Evolutionary conservation across 2,329 filamentous ascomycete genomes (phyloP).

Genomic region (Fusarium piperis): DNA sequence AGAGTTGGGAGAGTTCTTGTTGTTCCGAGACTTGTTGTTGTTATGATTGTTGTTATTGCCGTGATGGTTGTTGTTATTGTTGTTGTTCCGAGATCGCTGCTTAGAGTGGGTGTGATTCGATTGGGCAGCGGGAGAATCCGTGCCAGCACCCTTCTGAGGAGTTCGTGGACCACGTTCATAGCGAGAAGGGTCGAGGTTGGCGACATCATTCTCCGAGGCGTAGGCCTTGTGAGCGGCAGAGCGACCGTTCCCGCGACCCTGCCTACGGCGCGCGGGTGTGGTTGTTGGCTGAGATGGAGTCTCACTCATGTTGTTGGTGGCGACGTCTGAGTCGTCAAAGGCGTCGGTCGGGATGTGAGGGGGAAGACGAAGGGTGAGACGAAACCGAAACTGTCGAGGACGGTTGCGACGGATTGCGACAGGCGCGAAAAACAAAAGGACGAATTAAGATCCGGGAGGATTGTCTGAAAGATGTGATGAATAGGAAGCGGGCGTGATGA

Average conservation of each 20-base stretch:
- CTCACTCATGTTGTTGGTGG: slow-evolving; percentile 46
- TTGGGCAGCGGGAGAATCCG: slow-evolving; percentile 49
- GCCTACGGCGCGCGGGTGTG: slow-evolving; percentile 50
- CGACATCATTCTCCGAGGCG: slow-evolving; percentile 66
- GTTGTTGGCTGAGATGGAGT: slow-evolving; percentile 45
- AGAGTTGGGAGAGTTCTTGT: slow-evolving; percentile 49
- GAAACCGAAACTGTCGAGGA: background rate
- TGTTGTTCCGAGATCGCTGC: slow-evolving; percentile 42
- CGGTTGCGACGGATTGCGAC: slow-evolving; percentile 25
- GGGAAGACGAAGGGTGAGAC: slow-evolving; percentile 1
- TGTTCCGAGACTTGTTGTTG: slow-evolving; percentile 45
- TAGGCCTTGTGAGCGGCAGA: slow-evolving; percentile 62
- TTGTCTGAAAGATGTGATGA: slow-evolving; percentile 30
- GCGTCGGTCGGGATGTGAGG: background rate
- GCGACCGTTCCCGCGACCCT: slow-evolving; percentile 54
- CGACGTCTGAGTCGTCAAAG: slow-evolving; percentile 2
- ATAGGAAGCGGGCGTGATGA: slow-evolving; percentile 21
- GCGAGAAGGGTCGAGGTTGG: slow-evolving; percentile 45
- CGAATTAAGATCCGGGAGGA: slow-evolving; percentile 32
- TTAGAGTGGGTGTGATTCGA: slow-evolving; percentile 42
- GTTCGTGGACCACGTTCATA: slow-evolving; percentile 54
- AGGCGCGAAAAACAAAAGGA: slow-evolving; percentile 6
- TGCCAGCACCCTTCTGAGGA: slow-evolving; percentile 54
- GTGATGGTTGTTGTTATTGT: slow-evolving; percentile 22
- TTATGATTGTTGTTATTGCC: slow-evolving; percentile 31